Evolutionary conservation across 331 rosid genomes (phyloP).

Genomic region (Phaseolus coccineus): DNA sequence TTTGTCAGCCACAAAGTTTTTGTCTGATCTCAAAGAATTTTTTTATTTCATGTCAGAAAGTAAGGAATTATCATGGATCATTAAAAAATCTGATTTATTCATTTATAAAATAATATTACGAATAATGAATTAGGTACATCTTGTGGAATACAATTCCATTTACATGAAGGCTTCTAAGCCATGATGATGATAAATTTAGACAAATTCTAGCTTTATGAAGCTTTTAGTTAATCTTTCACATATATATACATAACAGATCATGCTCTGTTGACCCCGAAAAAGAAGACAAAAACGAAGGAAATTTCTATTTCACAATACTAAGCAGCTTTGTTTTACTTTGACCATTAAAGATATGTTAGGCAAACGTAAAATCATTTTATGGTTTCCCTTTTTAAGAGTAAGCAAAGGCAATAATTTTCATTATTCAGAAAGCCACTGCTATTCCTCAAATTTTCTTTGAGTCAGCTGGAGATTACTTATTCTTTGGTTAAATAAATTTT

Average conservation of each 20-base stretch:
- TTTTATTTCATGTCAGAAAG: background rate
- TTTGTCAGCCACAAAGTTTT: background rate
- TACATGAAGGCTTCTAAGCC: conserved; percentile 4
- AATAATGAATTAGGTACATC: background rate
- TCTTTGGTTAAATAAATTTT: background rate
- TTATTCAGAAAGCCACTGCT: background rate
- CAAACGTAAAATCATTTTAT: conserved; percentile 37
- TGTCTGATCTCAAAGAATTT: background rate
- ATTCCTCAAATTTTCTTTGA: too few relatives aligned
- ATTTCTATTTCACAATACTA: background rate
- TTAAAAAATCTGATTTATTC: background rate
- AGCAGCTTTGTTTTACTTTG: conserved; percentile 53
- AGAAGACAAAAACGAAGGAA: conserved; percentile 23
- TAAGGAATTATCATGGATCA: background rate
- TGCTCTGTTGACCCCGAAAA: background rate
- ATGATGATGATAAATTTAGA: conserved; percentile 1
- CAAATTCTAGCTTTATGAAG: conserved; percentile 18
- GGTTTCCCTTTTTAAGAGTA: background rate
- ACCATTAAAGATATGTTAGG: conserved; percentile 36
- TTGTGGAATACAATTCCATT: conserved; percentile 8
- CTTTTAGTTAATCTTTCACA: background rate
- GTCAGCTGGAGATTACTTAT: background rate
- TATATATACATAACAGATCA: background rate
- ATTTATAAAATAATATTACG: background rate
- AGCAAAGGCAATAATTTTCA: background rate